Conservation (phyloP, 139 green algal species). For the Coccomyxa sp. region DNA sequence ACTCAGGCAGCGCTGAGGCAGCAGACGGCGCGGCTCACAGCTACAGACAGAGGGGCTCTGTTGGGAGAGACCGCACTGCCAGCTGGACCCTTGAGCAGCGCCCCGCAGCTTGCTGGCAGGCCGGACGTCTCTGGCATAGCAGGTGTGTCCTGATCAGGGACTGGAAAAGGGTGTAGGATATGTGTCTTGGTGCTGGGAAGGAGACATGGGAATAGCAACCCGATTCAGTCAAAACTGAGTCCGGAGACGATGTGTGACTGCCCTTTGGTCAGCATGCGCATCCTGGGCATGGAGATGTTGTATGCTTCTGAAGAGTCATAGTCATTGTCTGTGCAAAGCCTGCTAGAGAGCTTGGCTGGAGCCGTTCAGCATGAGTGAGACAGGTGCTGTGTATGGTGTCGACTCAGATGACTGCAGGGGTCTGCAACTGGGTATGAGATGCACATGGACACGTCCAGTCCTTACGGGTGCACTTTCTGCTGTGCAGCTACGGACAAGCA, state of each 20-base stretch:
- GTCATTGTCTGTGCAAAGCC: no score
- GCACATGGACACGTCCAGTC: no score
- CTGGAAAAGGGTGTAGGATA: no score
- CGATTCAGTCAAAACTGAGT: background rate
- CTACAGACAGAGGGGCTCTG: constrained; percentile 57
- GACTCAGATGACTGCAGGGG: no score
- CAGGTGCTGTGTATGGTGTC: no score
- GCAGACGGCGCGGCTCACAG: constrained; percentile 31
- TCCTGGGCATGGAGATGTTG: background rate
- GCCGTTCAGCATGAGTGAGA: no score
- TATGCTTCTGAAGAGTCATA: no score
- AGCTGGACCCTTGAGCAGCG: background rate
- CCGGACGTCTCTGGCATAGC: constrained; percentile 10
- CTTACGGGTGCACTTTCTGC: no score
- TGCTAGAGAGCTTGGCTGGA: no score
- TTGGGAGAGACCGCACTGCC: constrained; percentile 56
- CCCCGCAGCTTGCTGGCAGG: background rate
- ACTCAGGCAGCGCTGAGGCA: background rate
- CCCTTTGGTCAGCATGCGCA: background rate
- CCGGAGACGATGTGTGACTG: background rate
- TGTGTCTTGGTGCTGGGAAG: no score
- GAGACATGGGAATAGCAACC: no score
- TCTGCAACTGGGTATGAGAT: no score
- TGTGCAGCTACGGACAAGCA: constrained; percentile 46
- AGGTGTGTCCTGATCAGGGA: background rate